Evolutionary conservation across 306 rosid species (phyloP).

Genomic region (Fragaria nilgerrensis): DNA sequence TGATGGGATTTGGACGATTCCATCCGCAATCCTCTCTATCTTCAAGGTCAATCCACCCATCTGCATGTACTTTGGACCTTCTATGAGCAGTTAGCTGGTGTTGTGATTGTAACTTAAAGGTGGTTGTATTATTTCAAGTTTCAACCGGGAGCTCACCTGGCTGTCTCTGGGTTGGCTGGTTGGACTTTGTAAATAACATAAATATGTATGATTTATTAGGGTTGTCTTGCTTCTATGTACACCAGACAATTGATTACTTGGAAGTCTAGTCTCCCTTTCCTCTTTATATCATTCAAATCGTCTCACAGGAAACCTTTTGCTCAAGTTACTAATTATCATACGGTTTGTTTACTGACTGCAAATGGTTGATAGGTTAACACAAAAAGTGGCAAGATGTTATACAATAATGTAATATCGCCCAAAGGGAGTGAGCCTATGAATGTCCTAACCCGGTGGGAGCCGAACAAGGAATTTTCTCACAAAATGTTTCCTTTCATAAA

Average conservation of each 20-base stretch:
- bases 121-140: neutral
- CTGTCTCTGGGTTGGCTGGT: neutral
- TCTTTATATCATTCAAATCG: neutral
- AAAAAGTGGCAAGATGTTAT: no score
- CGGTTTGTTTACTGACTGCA: neutral
- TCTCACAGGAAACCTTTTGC: neutral
- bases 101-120: neutral
- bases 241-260: neutral
- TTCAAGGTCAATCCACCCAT: slow-evolving; percentile 81
- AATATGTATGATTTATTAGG: slow-evolving; percentile 1
- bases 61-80: slow-evolving; percentile 92
- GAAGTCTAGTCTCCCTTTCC: neutral
- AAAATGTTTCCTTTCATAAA: no score
- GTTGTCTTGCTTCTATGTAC: neutral
- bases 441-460: no score
- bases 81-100: slow-evolving; percentile 35
- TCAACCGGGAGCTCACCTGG: neutral
- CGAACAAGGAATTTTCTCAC: no score
- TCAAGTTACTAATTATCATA: neutral
- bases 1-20: slow-evolving; percentile 97
- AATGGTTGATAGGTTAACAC: neutral
- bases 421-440: no score
- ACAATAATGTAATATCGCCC: no score
- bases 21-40: slow-evolving; percentile 84
- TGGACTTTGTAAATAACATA: slow-evolving; percentile 32